These are phyloP conservation scores for Fusarium mundagurra DNA, from an alignment of 2,329 filamentous ascomycete species.

Conservation along the genomic window DNA sequence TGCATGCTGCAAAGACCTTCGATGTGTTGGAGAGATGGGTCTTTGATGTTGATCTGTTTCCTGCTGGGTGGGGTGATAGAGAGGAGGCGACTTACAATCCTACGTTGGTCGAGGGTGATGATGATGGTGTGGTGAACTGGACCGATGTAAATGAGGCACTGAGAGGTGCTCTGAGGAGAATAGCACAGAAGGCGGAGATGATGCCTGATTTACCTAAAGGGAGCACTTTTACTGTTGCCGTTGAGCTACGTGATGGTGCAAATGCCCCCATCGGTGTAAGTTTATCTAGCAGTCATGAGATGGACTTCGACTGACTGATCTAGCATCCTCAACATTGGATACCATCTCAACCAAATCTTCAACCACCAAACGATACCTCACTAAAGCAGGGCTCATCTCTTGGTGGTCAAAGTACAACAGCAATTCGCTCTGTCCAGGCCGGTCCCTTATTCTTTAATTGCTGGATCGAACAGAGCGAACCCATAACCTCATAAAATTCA, in stretches of 20 bases:
- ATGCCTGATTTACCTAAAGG: constrained; percentile 67
- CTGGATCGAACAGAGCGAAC: constrained; percentile 62
- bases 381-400: constrained; percentile 44
- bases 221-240: constrained; percentile 79
- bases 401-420: constrained; percentile 55
- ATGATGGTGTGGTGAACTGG: constrained; percentile 55
- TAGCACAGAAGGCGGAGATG: constrained; percentile 68
- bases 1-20: constrained; percentile 53
- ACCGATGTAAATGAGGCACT: constrained; percentile 77
- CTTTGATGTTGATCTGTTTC: constrained; percentile 66
- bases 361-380: constrained; percentile 48
- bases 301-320: background rate
- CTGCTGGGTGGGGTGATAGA: constrained; percentile 45
- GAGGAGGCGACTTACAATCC: constrained; percentile 40
- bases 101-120: constrained; percentile 29
- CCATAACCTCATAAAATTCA: background rate
- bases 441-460: constrained; percentile 73
- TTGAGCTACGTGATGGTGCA: constrained; percentile 73
- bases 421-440: constrained; percentile 64
- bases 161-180: constrained; percentile 70
- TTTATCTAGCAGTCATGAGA: constrained; percentile 25
- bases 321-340: constrained; percentile 71
- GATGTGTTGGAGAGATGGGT: constrained; percentile 69
- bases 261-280: constrained; percentile 67
- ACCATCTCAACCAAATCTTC: constrained; percentile 60